A percentile compares a stretch with the other conserved stretches of the same genome.
phyloP scores from a whole-genome alignment of 2,329 filamentous ascomycete genomes.

The Sphaerulina populicola region DNA sequence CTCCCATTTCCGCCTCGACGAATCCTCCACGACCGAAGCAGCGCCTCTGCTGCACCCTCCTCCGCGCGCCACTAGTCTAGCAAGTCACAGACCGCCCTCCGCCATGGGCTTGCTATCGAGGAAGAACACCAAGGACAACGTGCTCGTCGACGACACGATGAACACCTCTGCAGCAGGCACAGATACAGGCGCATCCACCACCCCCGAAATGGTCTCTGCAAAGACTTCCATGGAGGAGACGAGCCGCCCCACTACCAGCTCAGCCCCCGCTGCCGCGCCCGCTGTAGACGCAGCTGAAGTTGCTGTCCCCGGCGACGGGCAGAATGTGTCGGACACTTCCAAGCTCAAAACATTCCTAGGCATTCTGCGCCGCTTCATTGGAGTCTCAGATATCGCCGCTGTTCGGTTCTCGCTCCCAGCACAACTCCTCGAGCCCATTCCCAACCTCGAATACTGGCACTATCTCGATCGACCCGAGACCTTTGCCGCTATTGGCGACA shows the following conservation, averaged over 20 bases:
- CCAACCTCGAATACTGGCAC: slow-evolving; percentile 98
- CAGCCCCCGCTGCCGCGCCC: neutral
- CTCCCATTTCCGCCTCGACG: neutral
- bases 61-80: neutral
- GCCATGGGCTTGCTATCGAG: slow-evolving; percentile 7
- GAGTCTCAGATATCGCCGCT: slow-evolving; percentile 87
- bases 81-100: neutral
- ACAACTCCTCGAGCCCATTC: slow-evolving; percentile 88
- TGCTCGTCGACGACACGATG: slow-evolving; percentile 1
- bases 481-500: slow-evolving; percentile 76
- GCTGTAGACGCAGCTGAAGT: neutral
- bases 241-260: neutral
- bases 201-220: slow-evolving; percentile 7
- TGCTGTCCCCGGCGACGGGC: slow-evolving; percentile 23
- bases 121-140: slow-evolving; percentile 6
- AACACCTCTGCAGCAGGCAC: neutral
- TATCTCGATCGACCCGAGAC: slow-evolving; percentile 93
- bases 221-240: slow-evolving; percentile 8
- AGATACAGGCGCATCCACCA: slow-evolving; percentile 5
- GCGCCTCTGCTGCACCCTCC: neutral
- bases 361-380: slow-evolving; percentile 89
- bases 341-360: slow-evolving; percentile 83
- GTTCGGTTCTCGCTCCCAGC: slow-evolving; percentile 94
- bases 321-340: slow-evolving; percentile 65
- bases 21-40: neutral